Conservation (phyloP, 176 grass and related monocot species). For the Eleusine indica region DNA sequence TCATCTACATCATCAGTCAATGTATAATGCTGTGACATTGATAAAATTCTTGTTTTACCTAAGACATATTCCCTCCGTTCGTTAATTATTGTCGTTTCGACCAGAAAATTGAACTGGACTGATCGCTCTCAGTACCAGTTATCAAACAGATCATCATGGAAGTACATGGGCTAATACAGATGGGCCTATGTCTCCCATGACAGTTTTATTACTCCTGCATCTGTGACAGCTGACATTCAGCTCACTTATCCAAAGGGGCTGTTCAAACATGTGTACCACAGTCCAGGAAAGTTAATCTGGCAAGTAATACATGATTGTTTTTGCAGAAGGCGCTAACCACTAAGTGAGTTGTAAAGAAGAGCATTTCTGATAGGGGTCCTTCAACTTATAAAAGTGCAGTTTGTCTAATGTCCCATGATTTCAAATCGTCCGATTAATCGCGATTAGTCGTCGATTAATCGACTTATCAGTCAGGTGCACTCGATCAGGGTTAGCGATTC, state of each 20-base stretch:
- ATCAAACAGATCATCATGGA: background rate
- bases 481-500: too few species aligned
- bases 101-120: background rate
- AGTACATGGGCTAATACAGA: conserved; percentile 8
- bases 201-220: background rate
- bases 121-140: conserved; percentile 11
- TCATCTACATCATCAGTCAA: too few species aligned
- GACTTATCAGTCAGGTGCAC: too few species aligned
- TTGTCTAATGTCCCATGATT: background rate
- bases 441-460: too few species aligned
- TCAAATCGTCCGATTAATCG: too few species aligned
- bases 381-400: background rate
- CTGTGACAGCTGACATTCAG: conserved; percentile 18
- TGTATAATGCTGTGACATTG: too few species aligned
- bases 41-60: background rate
- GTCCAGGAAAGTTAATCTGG: background rate
- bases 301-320: conserved; percentile 3
- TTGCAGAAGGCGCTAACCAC: background rate
- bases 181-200: background rate
- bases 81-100: too few species aligned
- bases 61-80: background rate
- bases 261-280: background rate
- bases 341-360: background rate
- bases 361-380: background rate
- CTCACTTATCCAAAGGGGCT: background rate